Percentiles rank a stretch among this genome's conserved stretches.
phyloP scores from a whole-genome alignment of 176 grass and related monocot genomes.

The Oryza nivara region DNA sequence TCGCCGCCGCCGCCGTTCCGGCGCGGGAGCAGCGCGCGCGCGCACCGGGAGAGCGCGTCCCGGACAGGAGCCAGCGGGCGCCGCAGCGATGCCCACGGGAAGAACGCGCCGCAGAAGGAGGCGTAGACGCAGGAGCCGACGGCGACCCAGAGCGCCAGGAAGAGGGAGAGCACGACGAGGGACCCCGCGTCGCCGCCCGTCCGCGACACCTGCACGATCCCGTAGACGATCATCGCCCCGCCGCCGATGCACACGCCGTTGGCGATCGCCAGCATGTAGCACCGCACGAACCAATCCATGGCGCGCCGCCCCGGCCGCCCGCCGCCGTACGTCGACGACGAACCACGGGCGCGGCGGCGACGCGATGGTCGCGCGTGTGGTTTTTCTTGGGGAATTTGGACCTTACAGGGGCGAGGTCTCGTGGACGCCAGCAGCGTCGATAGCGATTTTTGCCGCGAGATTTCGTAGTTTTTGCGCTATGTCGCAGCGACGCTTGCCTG shows the following conservation, averaged over 20 bases:
- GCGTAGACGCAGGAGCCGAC: neutral
- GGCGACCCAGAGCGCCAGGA: neutral
- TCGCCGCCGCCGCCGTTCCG: neutral
- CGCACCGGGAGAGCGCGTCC: neutral
- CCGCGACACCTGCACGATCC: neutral
- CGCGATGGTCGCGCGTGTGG: neutral
- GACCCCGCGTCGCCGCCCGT: neutral
- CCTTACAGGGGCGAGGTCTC: neutral
- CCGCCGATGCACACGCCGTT: neutral
- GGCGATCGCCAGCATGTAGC: neutral
- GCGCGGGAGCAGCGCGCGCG: neutral
- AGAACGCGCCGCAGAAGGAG: neutral
- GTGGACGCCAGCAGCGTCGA: neutral
- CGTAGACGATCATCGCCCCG: neutral
- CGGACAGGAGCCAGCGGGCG: no score
- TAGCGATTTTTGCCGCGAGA: neutral
- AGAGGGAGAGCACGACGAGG: neutral
- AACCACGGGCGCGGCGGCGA: neutral
- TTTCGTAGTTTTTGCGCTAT: neutral
- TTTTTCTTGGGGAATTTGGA: neutral
- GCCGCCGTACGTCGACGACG: neutral
- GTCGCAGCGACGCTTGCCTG: neutral
- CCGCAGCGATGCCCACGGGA: constrained; percentile 15
- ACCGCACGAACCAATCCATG: neutral
- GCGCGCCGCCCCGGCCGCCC: no score